These are phyloP conservation scores for Pythium oligandrum DNA, from an alignment of 352 stramenopile species.

Conservation along the genomic window DNA sequence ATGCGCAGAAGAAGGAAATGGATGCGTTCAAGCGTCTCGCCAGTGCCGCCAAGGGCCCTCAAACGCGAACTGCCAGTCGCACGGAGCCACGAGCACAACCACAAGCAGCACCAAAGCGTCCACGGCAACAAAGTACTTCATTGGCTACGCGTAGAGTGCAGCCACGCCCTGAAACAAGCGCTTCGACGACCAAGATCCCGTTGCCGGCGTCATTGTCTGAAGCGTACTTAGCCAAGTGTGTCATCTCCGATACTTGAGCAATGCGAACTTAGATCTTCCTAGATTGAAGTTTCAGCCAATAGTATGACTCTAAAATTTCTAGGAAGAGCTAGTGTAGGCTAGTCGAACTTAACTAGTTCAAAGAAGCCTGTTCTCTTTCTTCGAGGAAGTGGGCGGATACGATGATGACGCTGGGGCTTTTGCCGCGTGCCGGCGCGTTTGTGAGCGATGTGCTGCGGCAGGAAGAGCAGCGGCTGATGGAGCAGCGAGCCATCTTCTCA, in stretches of 20 bases:
- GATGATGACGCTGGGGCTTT: constrained; percentile 17
- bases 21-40: constrained; percentile 39
- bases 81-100: too few relatives aligned
- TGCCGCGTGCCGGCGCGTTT: constrained; percentile 29
- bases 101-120: too few relatives aligned
- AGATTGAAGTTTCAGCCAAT: constrained; percentile 1
- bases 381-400: background rate
- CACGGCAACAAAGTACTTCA: too few relatives aligned
- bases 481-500: constrained; percentile 33
- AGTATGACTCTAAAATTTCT: background rate
- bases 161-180: constrained; percentile 10
- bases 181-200: constrained; percentile 12
- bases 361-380: too few relatives aligned
- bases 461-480: constrained; percentile 38
- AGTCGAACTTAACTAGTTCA: too few relatives aligned
- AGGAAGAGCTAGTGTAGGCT: too few relatives aligned
- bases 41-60: constrained; percentile 15
- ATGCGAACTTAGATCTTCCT: constrained; percentile 10
- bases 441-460: constrained; percentile 31
- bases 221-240: constrained; percentile 18
- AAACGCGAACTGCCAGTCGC: too few relatives aligned
- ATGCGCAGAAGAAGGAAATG: constrained; percentile 37
- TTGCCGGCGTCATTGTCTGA: constrained; percentile 8
- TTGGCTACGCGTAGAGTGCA: constrained; percentile 6
- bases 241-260: constrained; percentile 10